Base-by-base conservation (phyloP, 768 basidiomycete species). In the Artomyces pyxidatus region DNA sequence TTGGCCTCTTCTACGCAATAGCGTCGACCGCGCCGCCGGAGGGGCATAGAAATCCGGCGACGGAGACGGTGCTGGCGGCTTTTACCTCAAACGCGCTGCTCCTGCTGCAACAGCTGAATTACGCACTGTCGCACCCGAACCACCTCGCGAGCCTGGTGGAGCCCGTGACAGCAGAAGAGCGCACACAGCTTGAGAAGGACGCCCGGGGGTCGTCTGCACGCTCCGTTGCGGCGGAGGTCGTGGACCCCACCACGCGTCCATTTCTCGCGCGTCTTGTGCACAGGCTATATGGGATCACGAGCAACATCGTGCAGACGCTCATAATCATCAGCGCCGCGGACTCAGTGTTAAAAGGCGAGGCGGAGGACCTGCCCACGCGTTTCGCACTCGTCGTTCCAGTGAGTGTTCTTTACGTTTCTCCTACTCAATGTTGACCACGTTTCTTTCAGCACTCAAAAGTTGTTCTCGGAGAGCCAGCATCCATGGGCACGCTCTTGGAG, bases 111-210 rank as follows among this genome's bases (percentile, higher is more conserved):
- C 87, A 92, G 55, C 67, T 96, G 53, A 93, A 92, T 64, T 92
- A 93, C 55, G 87, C 89, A 0, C 73, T 95, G 41, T 85, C 89
- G 0, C 93, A 97, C 64, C 93, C 93, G 6, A 88, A 93, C 59
- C 85, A 92, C 58, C 75, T 96, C 11, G 81, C 85, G 1, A 83
- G 83, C 55, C 71, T 89, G 23, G 71, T 94, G 56, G 89, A 94
- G 50, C 84, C 90, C 6, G 73, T 88, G 12, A 85, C 85, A 0
- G 62, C 75, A 2, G 89, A 90, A 10, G 93, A 95, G 57, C 77
- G 85, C 6, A 65, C 66, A 0, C 71, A 72, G 42, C 71, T 88
- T 42, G 86, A 92, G 58, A 82, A 81, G 53, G 84, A 86, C 40
- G 56, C 63, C 11, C 56, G 52, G 26, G 28, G 57, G 37, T 19